Base-by-base conservation (phyloP, 306 rosid genomes). In the Echinosophora koreensis region DNA sequence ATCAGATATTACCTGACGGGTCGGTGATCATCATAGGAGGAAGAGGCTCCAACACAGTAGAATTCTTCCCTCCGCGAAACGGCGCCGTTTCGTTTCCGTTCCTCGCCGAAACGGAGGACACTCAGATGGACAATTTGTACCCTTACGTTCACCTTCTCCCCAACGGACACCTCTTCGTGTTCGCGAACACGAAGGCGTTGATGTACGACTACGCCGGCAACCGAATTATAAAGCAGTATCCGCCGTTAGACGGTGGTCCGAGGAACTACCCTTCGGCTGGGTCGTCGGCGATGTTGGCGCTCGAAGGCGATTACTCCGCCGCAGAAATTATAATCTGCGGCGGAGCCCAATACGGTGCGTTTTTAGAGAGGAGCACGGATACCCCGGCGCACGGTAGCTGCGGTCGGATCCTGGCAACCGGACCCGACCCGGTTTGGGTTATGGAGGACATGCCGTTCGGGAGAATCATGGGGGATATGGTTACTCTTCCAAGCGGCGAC, bases 391-490 rank as follows among this genome's bases (percentile, higher is more conserved):
- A 87, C 67, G 92, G 94, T 0, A 87, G 91, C 66, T 94, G 97
- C 11, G 98, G 98, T 0, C 73, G 97, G 56, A 86, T 94, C 4
- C 62, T 77, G 4, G 94, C 94, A 0, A 87, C 91, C 1, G 76
- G 58, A 6, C 54, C 76, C 30, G 54, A 84, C 57, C 87, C 91
- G 54, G 92, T 81, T 81, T 94, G 98, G 98, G 71, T 78, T 38
- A 74, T 85, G 92, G 98, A 94, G 81, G 90, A 88, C 15, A 94
- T 94, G 98, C 91, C 98, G 17, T 88, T 82, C 15, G 91, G 87
- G 71, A 81, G 98, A 67, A 81, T 91, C 9, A 94, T 94, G 98
- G 98, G 98, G 0, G 98, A 94, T 17, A 94, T 94, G 98, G 98
- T 93, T 0, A 86, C 83, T 89, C 86, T 93, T 0, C 97, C 98